A percentile compares a stretch with the other conserved stretches of the same genome.
Evolutionary conservation across 2,329 filamentous ascomycete species (phyloP).

Genomic region (Hypoxylon sp.): DNA sequence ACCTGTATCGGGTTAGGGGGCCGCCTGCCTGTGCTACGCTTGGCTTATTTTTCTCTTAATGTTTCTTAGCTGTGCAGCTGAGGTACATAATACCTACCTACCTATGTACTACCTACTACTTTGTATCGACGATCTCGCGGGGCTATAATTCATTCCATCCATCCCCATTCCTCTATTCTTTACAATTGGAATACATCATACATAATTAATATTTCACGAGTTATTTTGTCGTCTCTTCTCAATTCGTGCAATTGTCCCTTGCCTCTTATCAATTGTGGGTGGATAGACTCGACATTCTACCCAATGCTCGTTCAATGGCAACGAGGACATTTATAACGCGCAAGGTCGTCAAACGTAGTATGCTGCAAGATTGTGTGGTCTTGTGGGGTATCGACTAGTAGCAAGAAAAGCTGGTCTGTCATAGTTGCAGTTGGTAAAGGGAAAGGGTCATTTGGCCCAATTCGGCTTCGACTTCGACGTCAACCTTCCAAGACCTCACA

Average conservation of each 20-base stretch:
- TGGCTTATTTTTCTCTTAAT: conserved; percentile 13
- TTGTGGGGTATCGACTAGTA: conserved; percentile 23
- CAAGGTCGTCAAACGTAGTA: conserved; percentile 27
- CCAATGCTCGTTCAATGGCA: conserved; percentile 30
- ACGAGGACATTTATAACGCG: conserved; percentile 17
- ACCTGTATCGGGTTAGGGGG: conserved; percentile 26
- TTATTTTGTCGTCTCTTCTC: no score
- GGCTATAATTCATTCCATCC: conserved; percentile 10
- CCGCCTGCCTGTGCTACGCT: conserved; percentile 25
- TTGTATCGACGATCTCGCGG: conserved; percentile 33
- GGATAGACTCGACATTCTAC: conserved; percentile 9
- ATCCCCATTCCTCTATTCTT: conserved; percentile 17
- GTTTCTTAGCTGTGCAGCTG: no score
- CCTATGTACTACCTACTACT: no score
- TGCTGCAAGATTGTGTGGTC: conserved; percentile 26
- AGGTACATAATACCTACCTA: no score
- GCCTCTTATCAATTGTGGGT: conserved; percentile 23
- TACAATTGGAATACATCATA: no score
- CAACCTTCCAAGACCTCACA: conserved; percentile 9
- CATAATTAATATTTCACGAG: no score
- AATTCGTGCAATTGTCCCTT: no score
- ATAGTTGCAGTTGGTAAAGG: conserved; percentile 13
- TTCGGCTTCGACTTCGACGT: conserved; percentile 23
- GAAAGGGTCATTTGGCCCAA: conserved; percentile 11
- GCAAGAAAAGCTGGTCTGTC: conserved; percentile 3